These are phyloP conservation scores for Yamadazyma blattariae DNA, from an alignment of 1,139 yeast species.

Conservation along the genomic window DNA sequence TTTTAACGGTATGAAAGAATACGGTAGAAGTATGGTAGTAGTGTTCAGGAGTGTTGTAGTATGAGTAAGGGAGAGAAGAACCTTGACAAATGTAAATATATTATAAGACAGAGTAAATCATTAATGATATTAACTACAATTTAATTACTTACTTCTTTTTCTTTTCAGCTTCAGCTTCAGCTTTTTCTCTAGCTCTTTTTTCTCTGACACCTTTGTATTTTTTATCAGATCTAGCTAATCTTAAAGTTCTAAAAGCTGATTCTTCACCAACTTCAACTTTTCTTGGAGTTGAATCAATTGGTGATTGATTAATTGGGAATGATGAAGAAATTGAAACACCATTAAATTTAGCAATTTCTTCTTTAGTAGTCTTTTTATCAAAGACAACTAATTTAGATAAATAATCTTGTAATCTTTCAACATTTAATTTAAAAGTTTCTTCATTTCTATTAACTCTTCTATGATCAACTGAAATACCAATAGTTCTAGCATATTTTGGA, in stretches of 20 bases:
- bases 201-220: conserved; percentile 93
- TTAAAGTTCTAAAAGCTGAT: conserved; percentile 93
- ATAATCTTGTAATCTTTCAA: conserved; percentile 96
- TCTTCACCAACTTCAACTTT: conserved; percentile 84
- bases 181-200: conserved; percentile 94
- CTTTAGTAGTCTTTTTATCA: conserved; percentile 80
- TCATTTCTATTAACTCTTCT: conserved; percentile 99
- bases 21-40: too few species aligned
- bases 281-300: conserved; percentile 75
- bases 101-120: too few species aligned
- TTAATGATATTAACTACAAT: too few species aligned
- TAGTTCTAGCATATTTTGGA: conserved; percentile 94
- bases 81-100: too few species aligned
- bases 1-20: too few species aligned
- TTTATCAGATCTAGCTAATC: conserved; percentile 93
- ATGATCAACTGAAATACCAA: conserved; percentile 99
- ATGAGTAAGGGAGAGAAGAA: too few species aligned
- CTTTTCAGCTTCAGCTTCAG: conserved; percentile 99
- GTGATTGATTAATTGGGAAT: conserved; percentile 89
- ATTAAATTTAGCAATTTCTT: conserved; percentile 60
- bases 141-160: conserved; percentile 77
- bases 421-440: conserved; percentile 93
- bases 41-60: too few species aligned
- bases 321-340: conserved; percentile 69
- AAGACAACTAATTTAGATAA: conserved; percentile 91